Conservation (phyloP, 2,329 filamentous ascomycete species). For the Apiospora aurea region DNA sequence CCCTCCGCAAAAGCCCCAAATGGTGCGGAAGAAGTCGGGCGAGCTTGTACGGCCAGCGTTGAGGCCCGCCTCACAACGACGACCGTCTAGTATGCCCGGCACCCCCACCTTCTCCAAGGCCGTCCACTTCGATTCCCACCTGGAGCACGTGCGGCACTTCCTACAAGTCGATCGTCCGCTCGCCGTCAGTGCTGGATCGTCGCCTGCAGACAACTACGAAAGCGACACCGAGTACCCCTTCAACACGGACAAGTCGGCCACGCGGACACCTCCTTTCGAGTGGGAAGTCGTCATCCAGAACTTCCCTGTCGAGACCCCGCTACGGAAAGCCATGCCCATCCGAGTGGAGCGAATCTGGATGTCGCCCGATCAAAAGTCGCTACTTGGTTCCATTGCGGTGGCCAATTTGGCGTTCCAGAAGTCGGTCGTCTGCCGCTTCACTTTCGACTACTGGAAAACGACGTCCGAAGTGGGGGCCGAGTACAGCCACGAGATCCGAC, state of each 20-base stretch:
- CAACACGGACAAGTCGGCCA: conserved; percentile 48
- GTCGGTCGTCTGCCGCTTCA: conserved; percentile 88
- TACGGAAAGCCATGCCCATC: conserved; percentile 72
- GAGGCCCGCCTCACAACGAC: conserved; percentile 76
- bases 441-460: conserved; percentile 98
- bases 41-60: conserved; percentile 94
- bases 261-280: conserved; percentile 66
- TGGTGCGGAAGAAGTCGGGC: conserved; percentile 98
- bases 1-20: conserved; percentile 75
- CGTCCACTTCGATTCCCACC: conserved; percentile 97
- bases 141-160: conserved; percentile 96
- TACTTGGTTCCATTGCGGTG: conserved; percentile 84
- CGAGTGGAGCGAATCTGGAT: conserved; percentile 86
- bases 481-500: conserved; percentile 79
- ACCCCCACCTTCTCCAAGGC: conserved; percentile 95
- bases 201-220: conserved; percentile 87
- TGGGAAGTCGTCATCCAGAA: conserved; percentile 90
- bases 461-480: conserved; percentile 94
- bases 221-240: conserved; percentile 93
- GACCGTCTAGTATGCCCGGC: conserved; percentile 96
- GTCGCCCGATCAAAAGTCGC: conserved; percentile 83
- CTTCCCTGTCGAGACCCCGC: conserved; percentile 74
- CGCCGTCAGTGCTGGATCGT: conserved; percentile 94
- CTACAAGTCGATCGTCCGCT: conserved; percentile 91
- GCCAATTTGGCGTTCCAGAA: conserved; percentile 93